These are phyloP conservation scores for Samsoniella hepiali DNA, from an alignment of 2,329 filamentous ascomycete species.

Conservation along the genomic window DNA sequence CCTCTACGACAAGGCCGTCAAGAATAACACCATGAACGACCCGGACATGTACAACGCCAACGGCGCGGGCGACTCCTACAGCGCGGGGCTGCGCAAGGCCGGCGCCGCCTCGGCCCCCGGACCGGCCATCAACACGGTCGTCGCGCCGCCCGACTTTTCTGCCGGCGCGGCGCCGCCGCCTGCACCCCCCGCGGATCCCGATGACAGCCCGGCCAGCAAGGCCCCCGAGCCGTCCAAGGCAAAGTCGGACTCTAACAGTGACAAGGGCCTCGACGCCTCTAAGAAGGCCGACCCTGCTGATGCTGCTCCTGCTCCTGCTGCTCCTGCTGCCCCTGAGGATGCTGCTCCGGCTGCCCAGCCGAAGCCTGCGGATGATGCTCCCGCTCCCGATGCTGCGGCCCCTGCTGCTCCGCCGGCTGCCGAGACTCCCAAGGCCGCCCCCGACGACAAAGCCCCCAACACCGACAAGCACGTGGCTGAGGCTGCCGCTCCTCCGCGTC, in stretches of 20 bases:
- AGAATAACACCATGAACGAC: constrained; percentile 24
- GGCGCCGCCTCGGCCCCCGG: not conserved
- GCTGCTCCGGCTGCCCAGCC: not conserved
- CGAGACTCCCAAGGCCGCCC: not conserved
- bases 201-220: constrained; percentile 20
- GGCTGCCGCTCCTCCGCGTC: not conserved
- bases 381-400: not conserved
- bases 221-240: constrained; percentile 17
- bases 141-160: constrained; percentile 4
- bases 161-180: constrained; percentile 2
- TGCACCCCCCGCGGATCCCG: constrained; percentile 2
- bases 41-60: constrained; percentile 24
- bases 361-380: not conserved
- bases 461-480: constrained; percentile 1
- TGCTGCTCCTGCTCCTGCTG: not conserved
- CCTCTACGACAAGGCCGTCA: constrained; percentile 26
- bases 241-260: constrained; percentile 3
- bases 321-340: not conserved
- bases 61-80: constrained; percentile 19
- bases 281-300: constrained; percentile 7
- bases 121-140: not conserved
- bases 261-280: not conserved
- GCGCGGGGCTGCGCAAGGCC: constrained; percentile 21
- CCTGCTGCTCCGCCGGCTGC: not conserved
- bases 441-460: not conserved